phyloP scores from a whole-genome alignment of 345 rosid genomes.

The Heritiera littoralis region DNA sequence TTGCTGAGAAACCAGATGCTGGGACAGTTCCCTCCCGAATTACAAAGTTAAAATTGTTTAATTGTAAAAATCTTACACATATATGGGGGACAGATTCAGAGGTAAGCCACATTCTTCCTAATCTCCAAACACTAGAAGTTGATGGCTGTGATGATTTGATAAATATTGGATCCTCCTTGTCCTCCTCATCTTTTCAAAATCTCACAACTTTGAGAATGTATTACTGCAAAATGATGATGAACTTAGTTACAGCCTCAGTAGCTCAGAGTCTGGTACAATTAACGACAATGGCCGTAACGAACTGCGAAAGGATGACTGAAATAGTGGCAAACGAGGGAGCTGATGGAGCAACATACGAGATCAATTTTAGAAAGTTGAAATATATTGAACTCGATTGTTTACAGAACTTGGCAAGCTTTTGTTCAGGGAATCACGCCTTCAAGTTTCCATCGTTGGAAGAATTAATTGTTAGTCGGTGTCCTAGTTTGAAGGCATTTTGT shows the following conservation, averaged over 20 bases:
- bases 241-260: not conserved
- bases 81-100: constrained; percentile 4
- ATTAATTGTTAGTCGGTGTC: not conserved
- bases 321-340: not conserved
- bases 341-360: not conserved
- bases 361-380: constrained; percentile 7
- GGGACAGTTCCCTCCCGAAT: not conserved
- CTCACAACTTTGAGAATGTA: not conserved
- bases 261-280: constrained; percentile 1
- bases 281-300: not conserved
- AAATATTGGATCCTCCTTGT: not conserved
- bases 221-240: not conserved
- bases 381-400: not conserved
- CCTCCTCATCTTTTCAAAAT: not conserved
- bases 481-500: not conserved
- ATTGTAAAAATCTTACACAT: not conserved
- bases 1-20: not conserved
- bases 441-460: not conserved
- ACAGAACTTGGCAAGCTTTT: not conserved
- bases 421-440: not conserved
- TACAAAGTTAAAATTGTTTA: rapidly evolving
- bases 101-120: not conserved
- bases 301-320: not conserved
- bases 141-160: not conserved
- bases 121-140: not conserved